These are phyloP conservation scores for Avena eriantha DNA, from an alignment of 176 grass and related monocot species.

Conservation along the genomic window DNA sequence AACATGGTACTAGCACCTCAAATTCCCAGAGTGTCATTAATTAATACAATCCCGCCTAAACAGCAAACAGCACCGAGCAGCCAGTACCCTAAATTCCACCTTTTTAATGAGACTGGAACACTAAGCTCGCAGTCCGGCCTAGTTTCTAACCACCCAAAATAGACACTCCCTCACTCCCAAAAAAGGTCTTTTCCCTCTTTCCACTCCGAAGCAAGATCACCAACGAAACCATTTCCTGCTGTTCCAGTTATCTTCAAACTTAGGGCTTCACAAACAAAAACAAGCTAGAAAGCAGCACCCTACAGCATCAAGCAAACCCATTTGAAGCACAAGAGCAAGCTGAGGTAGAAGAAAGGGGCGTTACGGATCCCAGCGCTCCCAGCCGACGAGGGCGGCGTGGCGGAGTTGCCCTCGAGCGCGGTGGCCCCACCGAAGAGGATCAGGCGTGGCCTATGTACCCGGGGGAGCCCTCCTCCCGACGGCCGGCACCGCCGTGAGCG, in stretches of 20 bases:
- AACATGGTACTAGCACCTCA: background rate
- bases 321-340: conserved; percentile 8
- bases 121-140: background rate
- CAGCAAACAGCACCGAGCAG: background rate
- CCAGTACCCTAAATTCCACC: background rate
- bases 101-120: conserved; percentile 7
- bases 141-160: background rate
- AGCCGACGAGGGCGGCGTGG: conserved; percentile 66
- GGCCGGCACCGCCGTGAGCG: conserved; percentile 77
- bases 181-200: background rate
- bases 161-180: background rate
- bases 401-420: conserved; percentile 82
- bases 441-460: conserved; percentile 68
- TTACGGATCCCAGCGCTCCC: conserved; percentile 93
- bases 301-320: background rate
- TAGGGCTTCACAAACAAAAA: background rate
- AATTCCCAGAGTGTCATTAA: background rate
- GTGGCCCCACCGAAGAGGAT: conserved; percentile 94
- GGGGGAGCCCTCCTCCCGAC: conserved; percentile 73
- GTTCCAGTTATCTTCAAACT: background rate
- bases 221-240: background rate
- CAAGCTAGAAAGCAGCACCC: background rate
- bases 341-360: background rate
- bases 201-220: conserved; percentile 13
- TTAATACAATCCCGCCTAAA: conserved; percentile 33